Base-by-base conservation (phyloP, 176 grass and related monocot genomes). In the Triticum aestivum region DNA sequence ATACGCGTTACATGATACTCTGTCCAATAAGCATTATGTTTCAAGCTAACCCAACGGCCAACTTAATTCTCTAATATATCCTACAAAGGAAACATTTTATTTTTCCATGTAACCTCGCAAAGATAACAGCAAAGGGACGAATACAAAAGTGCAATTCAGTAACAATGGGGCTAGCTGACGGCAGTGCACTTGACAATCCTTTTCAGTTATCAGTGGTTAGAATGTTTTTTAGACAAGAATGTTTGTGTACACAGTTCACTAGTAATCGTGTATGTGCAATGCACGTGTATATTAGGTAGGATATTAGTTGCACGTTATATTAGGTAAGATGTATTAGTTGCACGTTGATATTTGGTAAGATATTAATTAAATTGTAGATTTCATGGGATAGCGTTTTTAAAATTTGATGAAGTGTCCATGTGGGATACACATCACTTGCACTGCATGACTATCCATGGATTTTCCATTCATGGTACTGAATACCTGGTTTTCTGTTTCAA, bases 381-480 rank as follows among this genome's bases (percentile, higher is more conserved):
- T 54, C 51, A 54, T 54, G 51, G 51, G 51, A 54, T 54, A 54
- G 5, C 51, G 5, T 54, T 54, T 78, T 56, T 78, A 10, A 87
- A 34, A 61, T 65, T 58, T 9, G 4, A 24, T 54, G 73, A 23
- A 18, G 45, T 77, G 11, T 11, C 18, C 51, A 61, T 17, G 20
- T 20, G 3, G 11, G 15, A 54, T 54, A 9, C 23, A 27, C 10
- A 49, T 77, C 44, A 52, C 32, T 21, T 58, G 42, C 7, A 6
- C 39, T 27, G 29, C 74, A 12, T 5, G 38, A 42, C 39, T 34
- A 5, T 21, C 42, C 61, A 61, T 59, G 3, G 34, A 26, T 35
- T 79, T 67, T 27, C 29, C 74, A 59, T 11, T 45, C 66, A 73
- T 74, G 58, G n/a, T 72, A n/a, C 61, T 18, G 17, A 44, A 84